These are phyloP conservation scores for Parascedosporium putredinis DNA, from an alignment of 2,329 filamentous ascomycete genomes.

Conservation along the genomic window DNA sequence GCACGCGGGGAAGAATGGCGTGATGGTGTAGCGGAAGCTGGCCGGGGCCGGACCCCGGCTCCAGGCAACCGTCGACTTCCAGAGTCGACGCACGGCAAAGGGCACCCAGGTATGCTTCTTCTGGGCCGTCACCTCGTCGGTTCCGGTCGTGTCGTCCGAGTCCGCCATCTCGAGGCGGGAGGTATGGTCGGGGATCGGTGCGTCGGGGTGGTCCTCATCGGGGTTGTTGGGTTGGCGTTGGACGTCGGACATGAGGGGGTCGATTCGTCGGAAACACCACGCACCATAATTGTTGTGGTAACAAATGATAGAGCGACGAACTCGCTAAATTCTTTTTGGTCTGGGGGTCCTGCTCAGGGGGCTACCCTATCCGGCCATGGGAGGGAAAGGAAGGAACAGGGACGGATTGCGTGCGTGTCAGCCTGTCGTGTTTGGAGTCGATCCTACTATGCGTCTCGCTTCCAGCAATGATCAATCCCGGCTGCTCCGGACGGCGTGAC, in stretches of 20 bases:
- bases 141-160: constrained; percentile 32
- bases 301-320: too few species aligned
- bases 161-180: constrained; percentile 35
- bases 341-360: too few species aligned
- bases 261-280: constrained; percentile 17
- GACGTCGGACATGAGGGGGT: constrained; percentile 27
- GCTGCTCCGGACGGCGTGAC: not conserved
- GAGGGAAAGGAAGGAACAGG: not conserved
- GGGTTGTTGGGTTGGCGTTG: constrained; percentile 20
- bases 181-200: constrained; percentile 26
- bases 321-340: too few species aligned
- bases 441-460: constrained; percentile 2
- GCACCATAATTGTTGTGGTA: constrained; percentile 3
- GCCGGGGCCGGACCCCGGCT: constrained; percentile 39
- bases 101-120: constrained; percentile 33
- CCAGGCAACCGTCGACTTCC: constrained; percentile 36
- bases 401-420: not conserved
- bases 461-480: not conserved
- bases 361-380: too few species aligned
- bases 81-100: constrained; percentile 38
- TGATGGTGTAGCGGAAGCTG: constrained; percentile 34
- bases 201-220: constrained; percentile 26
- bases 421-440: not conserved
- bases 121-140: constrained; percentile 32
- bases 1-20: constrained; percentile 54